Evolutionary conservation across 306 rosid genomes (phyloP).

Genomic region (Rosa multiflora): DNA sequence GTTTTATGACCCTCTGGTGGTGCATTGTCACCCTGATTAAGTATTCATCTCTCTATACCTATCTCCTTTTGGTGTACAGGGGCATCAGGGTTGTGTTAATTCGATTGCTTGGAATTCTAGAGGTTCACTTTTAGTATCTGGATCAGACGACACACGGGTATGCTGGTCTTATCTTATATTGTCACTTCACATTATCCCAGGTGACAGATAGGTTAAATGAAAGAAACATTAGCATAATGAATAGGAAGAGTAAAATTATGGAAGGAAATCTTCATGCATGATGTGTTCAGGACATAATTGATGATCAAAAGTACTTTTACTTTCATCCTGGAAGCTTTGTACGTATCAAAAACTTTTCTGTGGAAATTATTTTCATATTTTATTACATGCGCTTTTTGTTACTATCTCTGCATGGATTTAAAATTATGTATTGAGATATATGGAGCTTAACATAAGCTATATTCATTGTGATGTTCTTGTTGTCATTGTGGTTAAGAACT

Average conservation of each 20-base stretch:
- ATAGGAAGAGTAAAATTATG: background rate
- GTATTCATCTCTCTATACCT: slow-evolving; percentile 7
- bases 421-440: background rate
- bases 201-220: background rate
- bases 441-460: background rate
- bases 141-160: slow-evolving; percentile 96
- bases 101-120: slow-evolving; percentile 88
- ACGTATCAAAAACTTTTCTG: background rate
- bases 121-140: slow-evolving; percentile 87
- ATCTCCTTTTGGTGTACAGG: slow-evolving; percentile 38
- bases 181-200: background rate
- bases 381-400: background rate
- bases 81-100: slow-evolving; percentile 94
- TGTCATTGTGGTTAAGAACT: background rate
- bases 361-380: background rate
- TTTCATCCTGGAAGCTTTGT: background rate
- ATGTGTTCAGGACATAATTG: background rate
- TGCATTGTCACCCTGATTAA: background rate
- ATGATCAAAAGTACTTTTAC: background rate
- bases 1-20: background rate
- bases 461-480: background rate
- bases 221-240: background rate
- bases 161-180: slow-evolving; percentile 12
- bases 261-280: background rate
- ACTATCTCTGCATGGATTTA: background rate